A percentile compares a stretch with the other conserved stretches of the same genome.
phyloP scores from a whole-genome alignment of 2,329 filamentous ascomycete species.

The Gyromitra esculenta region DNA sequence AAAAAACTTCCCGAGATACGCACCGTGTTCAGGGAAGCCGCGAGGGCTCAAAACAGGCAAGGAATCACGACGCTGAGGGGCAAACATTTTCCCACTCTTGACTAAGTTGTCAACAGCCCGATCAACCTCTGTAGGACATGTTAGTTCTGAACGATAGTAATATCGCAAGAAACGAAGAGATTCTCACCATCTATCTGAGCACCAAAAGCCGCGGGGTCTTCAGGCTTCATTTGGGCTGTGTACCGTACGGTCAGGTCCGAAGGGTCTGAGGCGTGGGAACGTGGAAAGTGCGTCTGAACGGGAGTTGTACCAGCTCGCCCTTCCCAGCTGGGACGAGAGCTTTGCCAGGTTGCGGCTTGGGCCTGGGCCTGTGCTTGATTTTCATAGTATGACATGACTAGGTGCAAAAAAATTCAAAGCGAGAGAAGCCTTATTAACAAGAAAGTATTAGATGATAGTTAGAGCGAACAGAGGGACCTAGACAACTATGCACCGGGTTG shows the following conservation, averaged over 20 bases:
- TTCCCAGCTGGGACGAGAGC: constrained; percentile 52
- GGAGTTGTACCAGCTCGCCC: constrained; percentile 52
- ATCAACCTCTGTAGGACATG: constrained; percentile 78
- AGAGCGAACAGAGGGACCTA: constrained; percentile 47
- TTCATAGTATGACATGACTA: constrained; percentile 74
- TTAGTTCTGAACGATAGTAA: constrained; percentile 24
- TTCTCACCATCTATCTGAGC: constrained; percentile 86
- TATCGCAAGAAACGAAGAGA: background rate
- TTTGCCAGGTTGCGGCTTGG: constrained; percentile 64
- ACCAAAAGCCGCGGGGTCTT: constrained; percentile 80
- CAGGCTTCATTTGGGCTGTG: constrained; percentile 63
- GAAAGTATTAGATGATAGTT: constrained; percentile 26
- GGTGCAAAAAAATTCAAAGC: constrained; percentile 28
- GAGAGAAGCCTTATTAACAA: constrained; percentile 36
- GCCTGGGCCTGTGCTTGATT: constrained; percentile 69
- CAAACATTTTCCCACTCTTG: constrained; percentile 95
- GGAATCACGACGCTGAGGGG: constrained; percentile 81
- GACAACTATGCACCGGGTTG: constrained; percentile 42
- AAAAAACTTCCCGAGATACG: constrained; percentile 10
- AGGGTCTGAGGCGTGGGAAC: constrained; percentile 51
- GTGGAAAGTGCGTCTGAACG: constrained; percentile 50
- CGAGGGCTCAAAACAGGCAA: constrained; percentile 71
- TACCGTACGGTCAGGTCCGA: constrained; percentile 53
- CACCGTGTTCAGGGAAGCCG: constrained; percentile 59
- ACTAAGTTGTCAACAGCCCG: constrained; percentile 93